A percentile compares a stretch with the other conserved stretches of the same genome.
Evolutionary conservation across 2,329 filamentous ascomycete genomes (phyloP).

Genomic region (Talaromyces sp.): DNA sequence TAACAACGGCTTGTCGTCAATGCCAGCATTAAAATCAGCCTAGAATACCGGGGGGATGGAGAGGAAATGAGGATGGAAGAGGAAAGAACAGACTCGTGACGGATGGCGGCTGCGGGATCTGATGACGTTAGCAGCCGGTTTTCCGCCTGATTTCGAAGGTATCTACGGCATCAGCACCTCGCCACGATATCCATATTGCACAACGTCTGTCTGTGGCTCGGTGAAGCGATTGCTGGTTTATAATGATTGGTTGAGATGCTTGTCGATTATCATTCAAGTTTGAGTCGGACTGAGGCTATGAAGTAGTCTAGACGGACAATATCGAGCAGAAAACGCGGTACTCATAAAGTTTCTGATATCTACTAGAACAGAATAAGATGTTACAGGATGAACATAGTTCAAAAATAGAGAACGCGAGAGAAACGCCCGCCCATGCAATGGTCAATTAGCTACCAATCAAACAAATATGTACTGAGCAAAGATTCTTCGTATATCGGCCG

Average conservation of each 20-base stretch:
- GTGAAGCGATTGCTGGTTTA: too few relatives aligned
- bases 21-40: neutral
- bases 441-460: slow-evolving; percentile 9
- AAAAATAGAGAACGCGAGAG: slow-evolving; percentile 14
- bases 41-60: neutral
- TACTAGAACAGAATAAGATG: neutral
- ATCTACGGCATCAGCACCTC: neutral
- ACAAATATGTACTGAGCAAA: slow-evolving; percentile 7
- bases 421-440: slow-evolving; percentile 21
- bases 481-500: slow-evolving; percentile 3
- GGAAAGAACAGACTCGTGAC: slow-evolving; percentile 5
- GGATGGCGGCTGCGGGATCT: slow-evolving; percentile 13
- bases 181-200: slow-evolving; percentile 11
- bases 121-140: slow-evolving; percentile 21
- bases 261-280: neutral
- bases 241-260: neutral
- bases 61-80: neutral
- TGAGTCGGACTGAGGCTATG: neutral
- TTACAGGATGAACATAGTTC: slow-evolving; percentile 2
- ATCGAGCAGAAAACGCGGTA: neutral
- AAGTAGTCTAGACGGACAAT: neutral
- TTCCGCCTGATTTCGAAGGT: neutral
- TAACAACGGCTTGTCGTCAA: neutral
- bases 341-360: neutral
- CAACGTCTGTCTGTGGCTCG: neutral